Percentiles rank a stretch among this genome's conserved stretches.
Evolutionary conservation across 2,329 filamentous ascomycete species (phyloP).

Genomic region (Plectosphaerella sp.): DNA sequence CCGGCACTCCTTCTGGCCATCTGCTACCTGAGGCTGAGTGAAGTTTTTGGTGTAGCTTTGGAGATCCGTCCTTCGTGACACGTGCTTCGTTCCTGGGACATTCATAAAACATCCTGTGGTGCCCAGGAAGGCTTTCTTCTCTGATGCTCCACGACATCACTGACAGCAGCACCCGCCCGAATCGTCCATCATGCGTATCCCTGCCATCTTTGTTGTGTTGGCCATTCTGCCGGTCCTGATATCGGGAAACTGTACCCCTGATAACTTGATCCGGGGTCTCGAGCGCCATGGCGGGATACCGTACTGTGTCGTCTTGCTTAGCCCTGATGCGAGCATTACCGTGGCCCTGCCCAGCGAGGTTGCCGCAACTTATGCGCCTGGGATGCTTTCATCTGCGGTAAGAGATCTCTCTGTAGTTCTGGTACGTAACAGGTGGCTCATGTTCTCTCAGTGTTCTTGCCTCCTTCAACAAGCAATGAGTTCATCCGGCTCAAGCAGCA

Average conservation of each 20-base stretch:
- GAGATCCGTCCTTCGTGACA: too few relatives aligned
- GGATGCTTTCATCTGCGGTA: constrained; percentile 5
- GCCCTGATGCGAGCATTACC: not conserved
- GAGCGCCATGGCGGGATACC: constrained; percentile 6
- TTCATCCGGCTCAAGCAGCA: not conserved
- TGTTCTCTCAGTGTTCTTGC: constrained; percentile 6
- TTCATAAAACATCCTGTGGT: too few relatives aligned
- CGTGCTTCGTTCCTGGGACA: too few relatives aligned
- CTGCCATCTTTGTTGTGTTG: not conserved
- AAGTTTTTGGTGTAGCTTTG: too few relatives aligned
- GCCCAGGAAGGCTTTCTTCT: too few relatives aligned
- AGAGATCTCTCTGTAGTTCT: not conserved
- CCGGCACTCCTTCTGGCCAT: too few relatives aligned
- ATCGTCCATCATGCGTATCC: not conserved
- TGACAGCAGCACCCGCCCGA: not conserved
- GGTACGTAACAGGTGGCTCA: not conserved
- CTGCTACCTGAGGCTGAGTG: too few relatives aligned
- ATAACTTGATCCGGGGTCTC: constrained; percentile 10
- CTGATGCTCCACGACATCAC: not conserved
- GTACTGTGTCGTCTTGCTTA: constrained; percentile 7
- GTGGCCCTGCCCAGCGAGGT: not conserved
- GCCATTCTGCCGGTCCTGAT: not conserved
- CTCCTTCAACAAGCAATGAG: not conserved
- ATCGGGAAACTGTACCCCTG: not conserved
- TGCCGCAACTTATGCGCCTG: constrained; percentile 2